Evolutionary conservation across 106 monocot species (phyloP), one percentile per base, ranked within the genome.

Genomic region (Posidonia australis): DNA sequence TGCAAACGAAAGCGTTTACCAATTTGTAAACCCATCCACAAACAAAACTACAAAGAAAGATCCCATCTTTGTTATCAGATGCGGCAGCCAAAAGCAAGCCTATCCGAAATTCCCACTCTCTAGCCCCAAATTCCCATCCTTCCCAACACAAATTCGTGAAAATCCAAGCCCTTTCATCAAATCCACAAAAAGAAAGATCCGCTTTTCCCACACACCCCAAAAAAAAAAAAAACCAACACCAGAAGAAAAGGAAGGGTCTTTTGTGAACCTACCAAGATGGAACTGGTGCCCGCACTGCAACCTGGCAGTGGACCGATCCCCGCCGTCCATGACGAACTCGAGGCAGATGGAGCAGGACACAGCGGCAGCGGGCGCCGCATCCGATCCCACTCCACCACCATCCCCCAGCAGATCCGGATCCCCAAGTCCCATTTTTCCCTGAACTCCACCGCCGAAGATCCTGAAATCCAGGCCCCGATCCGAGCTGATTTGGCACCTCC

Each of bases 221-320:
- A 27, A 12, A 18, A 27, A 58, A 29, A 25, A 58, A 19, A 62
- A 44, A 44, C 14, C 19, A 43, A 60, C 16, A 13, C 16, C 28
- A 29, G n/a, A 29, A 62, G 30, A 20, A 20, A 43, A 10, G 10
- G 36, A 10, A 5, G 41, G 2, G 5, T 36, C 21, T 21, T 19
- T 29, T 11, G 13, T 14, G 19, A 62, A 67, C 59, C 9, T 20
- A 67, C 74, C 74, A 5, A 75, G 60, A 54, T 75, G 74, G 22
- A 75, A 75, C 52, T 67, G 65, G 42, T 75, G 74, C 1, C 74
- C 74, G 36, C 74, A 72, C 24, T 16, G 64, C 17, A 72, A 41
- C 17, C n/a, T 63, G 18, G 72, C 63, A 10, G 64, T 72, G 19
- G 72, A 52, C 24, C 72, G 63, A 43, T 55, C 63, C 17, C 72